Conservation (phyloP, 345 rosid genomes). For the Citrus mangshanensis region DNA sequence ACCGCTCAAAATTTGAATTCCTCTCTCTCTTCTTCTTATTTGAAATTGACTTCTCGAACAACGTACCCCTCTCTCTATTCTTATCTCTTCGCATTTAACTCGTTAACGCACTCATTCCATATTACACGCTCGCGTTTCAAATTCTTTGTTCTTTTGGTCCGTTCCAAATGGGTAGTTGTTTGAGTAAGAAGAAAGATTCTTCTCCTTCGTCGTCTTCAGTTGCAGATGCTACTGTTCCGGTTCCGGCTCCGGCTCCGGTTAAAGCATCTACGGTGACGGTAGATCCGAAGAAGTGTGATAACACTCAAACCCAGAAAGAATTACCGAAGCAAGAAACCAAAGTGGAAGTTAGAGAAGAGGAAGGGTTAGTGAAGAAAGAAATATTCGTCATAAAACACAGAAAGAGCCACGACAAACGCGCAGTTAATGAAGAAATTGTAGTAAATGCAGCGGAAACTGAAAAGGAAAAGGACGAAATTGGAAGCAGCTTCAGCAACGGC, state of each 20-base stretch:
- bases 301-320: conserved; percentile 5
- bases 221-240: conserved; percentile 7
- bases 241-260: conserved; percentile 1
- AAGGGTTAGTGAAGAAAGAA: conserved; percentile 49
- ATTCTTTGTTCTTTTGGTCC: neutral
- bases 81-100: neutral
- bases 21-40: conserved; percentile 11
- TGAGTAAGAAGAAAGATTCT: conserved; percentile 51
- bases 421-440: conserved; percentile 13
- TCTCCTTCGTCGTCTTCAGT: conserved; percentile 22
- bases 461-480: conserved; percentile 20
- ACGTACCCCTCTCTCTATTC: conserved; percentile 12
- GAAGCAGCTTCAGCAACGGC: conserved; percentile 12
- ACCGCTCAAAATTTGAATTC: conserved; percentile 26
- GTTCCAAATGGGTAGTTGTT: conserved; percentile 57
- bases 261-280: neutral
- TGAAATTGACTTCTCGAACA: conserved; percentile 28
- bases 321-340: neutral
- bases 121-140: neutral
- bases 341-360: conserved; percentile 14
- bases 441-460: neutral
- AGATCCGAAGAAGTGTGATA: conserved; percentile 12
- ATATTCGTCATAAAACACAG: conserved; percentile 81
- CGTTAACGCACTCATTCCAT: neutral
- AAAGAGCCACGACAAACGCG: conserved; percentile 63